phyloP scores from a whole-genome alignment of 768 basidiomycete species.

The Tephrocybe sp. region DNA sequence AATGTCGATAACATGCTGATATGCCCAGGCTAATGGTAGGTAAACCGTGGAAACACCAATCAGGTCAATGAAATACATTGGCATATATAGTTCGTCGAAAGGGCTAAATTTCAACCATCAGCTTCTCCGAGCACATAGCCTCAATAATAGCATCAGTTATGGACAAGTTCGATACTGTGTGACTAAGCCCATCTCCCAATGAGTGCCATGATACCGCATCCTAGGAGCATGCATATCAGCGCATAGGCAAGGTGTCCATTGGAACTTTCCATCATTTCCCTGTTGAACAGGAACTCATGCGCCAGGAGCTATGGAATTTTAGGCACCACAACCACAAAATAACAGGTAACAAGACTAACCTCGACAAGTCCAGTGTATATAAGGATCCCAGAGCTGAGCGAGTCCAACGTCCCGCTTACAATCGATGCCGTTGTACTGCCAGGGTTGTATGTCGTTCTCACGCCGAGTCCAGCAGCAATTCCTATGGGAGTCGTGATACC shows the following conservation, averaged over 20 bases:
- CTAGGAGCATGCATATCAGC: slow-evolving; percentile 70
- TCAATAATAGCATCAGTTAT: too few species aligned
- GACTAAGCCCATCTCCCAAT: slow-evolving; percentile 84
- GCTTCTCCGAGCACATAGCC: too few species aligned
- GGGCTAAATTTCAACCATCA: too few species aligned
- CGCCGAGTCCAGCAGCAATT: slow-evolving; percentile 80
- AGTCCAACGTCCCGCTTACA: slow-evolving; percentile 83
- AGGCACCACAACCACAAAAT: neutral
- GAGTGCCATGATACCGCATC: slow-evolving; percentile 84
- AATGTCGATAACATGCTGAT: too few species aligned
- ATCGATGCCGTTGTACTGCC: slow-evolving; percentile 72
- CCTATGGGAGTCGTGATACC: slow-evolving; percentile 85
- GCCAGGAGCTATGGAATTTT: slow-evolving; percentile 63
- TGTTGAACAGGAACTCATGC: slow-evolving; percentile 91
- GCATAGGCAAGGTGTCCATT: slow-evolving; percentile 69
- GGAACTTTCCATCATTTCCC: slow-evolving; percentile 72
- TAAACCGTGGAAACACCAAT: too few species aligned
- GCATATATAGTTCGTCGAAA: too few species aligned
- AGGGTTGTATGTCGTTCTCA: slow-evolving; percentile 80
- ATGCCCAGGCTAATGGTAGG: too few species aligned
- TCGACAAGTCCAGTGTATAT: slow-evolving; percentile 84
- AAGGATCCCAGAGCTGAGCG: slow-evolving; percentile 84
- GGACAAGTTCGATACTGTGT: too few species aligned
- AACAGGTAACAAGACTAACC: neutral
- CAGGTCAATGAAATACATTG: too few species aligned